These are phyloP conservation scores for Xerocomus minutiporus DNA, from an alignment of 1,284 basidiomycete species.

Conservation along the genomic window DNA sequence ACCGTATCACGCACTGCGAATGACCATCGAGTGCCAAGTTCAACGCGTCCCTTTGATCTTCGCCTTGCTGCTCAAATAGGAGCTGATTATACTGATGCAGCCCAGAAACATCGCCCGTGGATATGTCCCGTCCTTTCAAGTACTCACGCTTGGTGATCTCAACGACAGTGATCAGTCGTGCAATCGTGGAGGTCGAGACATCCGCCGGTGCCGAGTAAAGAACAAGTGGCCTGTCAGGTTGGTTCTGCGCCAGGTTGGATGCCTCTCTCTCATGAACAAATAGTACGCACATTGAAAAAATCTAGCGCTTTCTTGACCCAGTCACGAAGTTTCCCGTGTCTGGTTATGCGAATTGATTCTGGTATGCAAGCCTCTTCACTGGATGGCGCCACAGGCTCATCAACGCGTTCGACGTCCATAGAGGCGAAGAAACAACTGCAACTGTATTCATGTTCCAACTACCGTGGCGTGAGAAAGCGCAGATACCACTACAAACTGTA, in stretches of 20 bases:
- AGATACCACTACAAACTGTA: not conserved
- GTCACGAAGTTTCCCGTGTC: slow-evolving; percentile 56
- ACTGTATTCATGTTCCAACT: not conserved
- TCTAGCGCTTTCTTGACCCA: slow-evolving; percentile 62
- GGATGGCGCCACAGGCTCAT: slow-evolving; percentile 5
- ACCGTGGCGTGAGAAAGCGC: slow-evolving; percentile 22
- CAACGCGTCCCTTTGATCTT: slow-evolving; percentile 36
- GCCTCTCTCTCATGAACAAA: slow-evolving; percentile 1
- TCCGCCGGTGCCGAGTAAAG: slow-evolving; percentile 61
- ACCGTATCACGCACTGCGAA: slow-evolving; percentile 51
- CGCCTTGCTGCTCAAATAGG: slow-evolving; percentile 49
- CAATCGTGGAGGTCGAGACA: slow-evolving; percentile 46
- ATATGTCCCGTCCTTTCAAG: slow-evolving; percentile 45
- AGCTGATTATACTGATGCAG: slow-evolving; percentile 81
- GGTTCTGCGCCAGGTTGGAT: slow-evolving; percentile 40
- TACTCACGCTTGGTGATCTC: slow-evolving; percentile 85
- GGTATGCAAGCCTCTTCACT: slow-evolving; percentile 4
- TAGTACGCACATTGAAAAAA: slow-evolving; percentile 51
- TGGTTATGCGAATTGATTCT: slow-evolving; percentile 53
- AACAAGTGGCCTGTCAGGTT: slow-evolving; percentile 51
- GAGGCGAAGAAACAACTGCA: not conserved
- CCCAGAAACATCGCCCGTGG: slow-evolving; percentile 42
- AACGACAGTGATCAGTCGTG: slow-evolving; percentile 69
- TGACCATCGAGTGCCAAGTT: slow-evolving; percentile 40
- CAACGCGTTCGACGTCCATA: slow-evolving; percentile 16